Evolutionary conservation across 352 stramenopile genomes (phyloP).

Genomic region (Globisporangium irregulare): DNA sequence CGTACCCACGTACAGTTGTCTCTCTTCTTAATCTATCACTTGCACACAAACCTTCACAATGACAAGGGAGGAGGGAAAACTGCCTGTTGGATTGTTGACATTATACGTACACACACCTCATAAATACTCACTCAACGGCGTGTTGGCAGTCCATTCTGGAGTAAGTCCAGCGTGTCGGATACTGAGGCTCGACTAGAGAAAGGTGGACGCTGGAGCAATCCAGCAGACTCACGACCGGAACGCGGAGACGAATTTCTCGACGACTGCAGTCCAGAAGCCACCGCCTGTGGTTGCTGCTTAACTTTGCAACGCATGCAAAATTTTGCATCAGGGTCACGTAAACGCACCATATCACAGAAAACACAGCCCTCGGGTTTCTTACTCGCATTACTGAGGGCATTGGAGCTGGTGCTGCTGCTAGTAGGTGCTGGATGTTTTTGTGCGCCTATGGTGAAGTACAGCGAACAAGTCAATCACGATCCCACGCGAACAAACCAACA

Average conservation of each 20-base stretch:
- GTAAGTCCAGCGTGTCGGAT: slow-evolving; percentile 6
- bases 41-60: neutral
- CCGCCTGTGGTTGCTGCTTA: slow-evolving; percentile 7
- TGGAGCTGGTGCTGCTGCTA: neutral
- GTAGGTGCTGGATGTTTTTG: neutral
- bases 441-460: neutral
- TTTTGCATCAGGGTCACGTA: slow-evolving; percentile 11
- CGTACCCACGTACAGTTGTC: neutral
- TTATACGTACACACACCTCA: slow-evolving; percentile 8
- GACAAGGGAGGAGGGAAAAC: neutral
- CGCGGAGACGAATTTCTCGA: neutral
- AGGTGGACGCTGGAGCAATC: neutral
- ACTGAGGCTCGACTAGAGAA: neutral
- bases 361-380: slow-evolving; percentile 3
- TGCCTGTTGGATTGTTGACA: slow-evolving; percentile 9
- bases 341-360: slow-evolving; percentile 15
- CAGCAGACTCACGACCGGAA: slow-evolving; percentile 8
- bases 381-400: neutral
- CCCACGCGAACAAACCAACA: neutral
- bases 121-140: slow-evolving; percentile 18
- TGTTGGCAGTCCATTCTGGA: slow-evolving; percentile 6
- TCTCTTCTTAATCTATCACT: neutral
- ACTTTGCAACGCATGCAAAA: slow-evolving; percentile 17
- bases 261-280: neutral
- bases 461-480: neutral